Evolutionary conservation across 208 protist species (phyloP).

Genomic region (Angomonas deanei): DNA sequence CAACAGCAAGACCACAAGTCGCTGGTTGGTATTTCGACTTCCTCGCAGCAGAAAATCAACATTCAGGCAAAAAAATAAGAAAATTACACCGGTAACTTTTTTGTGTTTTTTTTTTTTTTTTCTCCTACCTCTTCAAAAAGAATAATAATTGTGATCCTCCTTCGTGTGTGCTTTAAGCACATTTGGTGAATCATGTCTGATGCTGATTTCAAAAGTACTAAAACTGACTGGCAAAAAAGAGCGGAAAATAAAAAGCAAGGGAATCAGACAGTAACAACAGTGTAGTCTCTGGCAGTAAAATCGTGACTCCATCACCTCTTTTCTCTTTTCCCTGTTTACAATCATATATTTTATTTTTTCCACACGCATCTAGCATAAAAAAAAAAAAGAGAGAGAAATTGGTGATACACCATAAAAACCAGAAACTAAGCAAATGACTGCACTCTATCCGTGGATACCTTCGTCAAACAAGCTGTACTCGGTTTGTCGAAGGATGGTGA

Average conservation of each 20-base stretch:
- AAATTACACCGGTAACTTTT: no score
- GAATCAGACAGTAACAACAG: neutral
- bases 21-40: slow-evolving; percentile 62
- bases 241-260: neutral
- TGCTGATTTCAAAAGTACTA: no score
- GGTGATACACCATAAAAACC: neutral
- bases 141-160: neutral
- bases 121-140: neutral
- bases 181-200: no score
- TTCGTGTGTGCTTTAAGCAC: neutral
- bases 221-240: no score
- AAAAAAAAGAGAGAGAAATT: neutral
- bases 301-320: no score
- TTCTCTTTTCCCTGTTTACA: neutral
- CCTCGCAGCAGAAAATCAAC: slow-evolving; percentile 87
- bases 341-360: neutral
- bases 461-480: slow-evolving; percentile 55
- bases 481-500: slow-evolving; percentile 41
- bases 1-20: slow-evolving; percentile 46
- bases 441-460: slow-evolving; percentile 79
- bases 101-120: slow-evolving; percentile 8
- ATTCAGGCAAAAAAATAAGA: slow-evolving; percentile 68
- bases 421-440: slow-evolving; percentile 49
- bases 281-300: no score
- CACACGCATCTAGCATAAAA: neutral